Percentiles rank a stretch among this genome's conserved stretches.
Conservation (phyloP, 345 rosid species). For the Eucalyptus pauciflora region DNA sequence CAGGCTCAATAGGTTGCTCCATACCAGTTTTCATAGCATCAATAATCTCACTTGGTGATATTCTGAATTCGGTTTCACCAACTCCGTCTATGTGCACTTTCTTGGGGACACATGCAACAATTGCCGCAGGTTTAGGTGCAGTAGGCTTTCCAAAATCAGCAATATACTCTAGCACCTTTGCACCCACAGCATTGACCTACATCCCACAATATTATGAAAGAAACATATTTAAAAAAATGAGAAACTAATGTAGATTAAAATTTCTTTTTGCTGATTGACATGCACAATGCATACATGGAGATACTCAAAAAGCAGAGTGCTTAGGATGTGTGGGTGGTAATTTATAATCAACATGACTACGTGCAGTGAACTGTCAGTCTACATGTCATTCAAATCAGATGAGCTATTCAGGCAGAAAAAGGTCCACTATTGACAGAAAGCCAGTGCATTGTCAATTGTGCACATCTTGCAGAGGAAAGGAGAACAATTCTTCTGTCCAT, state of each 20-base stretch:
- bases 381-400: neutral
- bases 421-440: neutral
- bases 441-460: neutral
- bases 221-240: neutral
- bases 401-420: neutral
- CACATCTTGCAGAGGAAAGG: neutral
- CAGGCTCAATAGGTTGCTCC: conserved; percentile 85
- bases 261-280: neutral
- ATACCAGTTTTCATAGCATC: conserved; percentile 71
- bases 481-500: neutral
- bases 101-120: conserved; percentile 95
- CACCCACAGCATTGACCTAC: conserved; percentile 90
- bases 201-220: neutral
- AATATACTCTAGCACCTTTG: conserved; percentile 78
- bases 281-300: neutral
- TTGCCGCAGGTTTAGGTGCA: conserved; percentile 94
- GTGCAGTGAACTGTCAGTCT: neutral
- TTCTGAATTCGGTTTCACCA: conserved; percentile 83
- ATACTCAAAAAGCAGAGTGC: neutral
- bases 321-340: neutral
- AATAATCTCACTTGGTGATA: conserved; percentile 57
- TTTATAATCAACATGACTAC: neutral
- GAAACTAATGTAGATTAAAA: neutral
- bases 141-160: conserved; percentile 91
- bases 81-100: conserved; percentile 70